Base-by-base conservation (phyloP, 495 filamentous ascomycete species). In the Penicillium dipodomyicola region DNA sequence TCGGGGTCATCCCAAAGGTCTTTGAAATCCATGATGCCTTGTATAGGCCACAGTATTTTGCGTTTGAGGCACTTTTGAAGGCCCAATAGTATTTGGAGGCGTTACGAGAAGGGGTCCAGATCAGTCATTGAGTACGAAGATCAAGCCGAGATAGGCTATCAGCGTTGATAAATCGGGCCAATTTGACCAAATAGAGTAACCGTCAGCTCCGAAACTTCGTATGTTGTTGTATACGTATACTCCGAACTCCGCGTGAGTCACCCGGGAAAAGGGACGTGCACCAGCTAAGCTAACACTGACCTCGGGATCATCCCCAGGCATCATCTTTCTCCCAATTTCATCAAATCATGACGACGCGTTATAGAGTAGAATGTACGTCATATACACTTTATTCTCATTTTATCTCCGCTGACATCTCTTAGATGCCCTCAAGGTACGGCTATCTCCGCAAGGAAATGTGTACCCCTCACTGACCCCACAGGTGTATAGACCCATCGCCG, bases 301-400 rank as follows among this genome's bases (percentile, higher is more conserved):
- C 6, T 0, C 6, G 22, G 22, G 22, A 10, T 14, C 30, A 33
- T 37, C 33, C 30, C 11, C 5, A 39, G 35, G 35, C 35, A 39
- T n/a, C 27, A 4, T 32, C 22, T 37, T 49, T 20, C 23, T 48
- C n/a, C 33, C 23, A 40, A 17, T 17, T 39, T 19, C 25, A 14
- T 23, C 17, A 29, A 45, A 77, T 44, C 50, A 96, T 96, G 92
- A 96, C 92, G 14, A 90, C 90, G 17, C 82, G 91, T 52, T 96
- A 96, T 69, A 83, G 91, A 47, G 91, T 96, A 61, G 92, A 96
- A 79, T 96, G 89, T 91, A 71, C 61, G 79, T 45, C 32, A 42
- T 30, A 3, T 30, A 3, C 57, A 20, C 11, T 43, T 49, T n/a
- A 17, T 22, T 52, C 9, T 41, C 19, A 22, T 22, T 49, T 19